Conservation (phyloP, 176 grass and related monocot genomes). For the maize (Zea mays) region DNA sequence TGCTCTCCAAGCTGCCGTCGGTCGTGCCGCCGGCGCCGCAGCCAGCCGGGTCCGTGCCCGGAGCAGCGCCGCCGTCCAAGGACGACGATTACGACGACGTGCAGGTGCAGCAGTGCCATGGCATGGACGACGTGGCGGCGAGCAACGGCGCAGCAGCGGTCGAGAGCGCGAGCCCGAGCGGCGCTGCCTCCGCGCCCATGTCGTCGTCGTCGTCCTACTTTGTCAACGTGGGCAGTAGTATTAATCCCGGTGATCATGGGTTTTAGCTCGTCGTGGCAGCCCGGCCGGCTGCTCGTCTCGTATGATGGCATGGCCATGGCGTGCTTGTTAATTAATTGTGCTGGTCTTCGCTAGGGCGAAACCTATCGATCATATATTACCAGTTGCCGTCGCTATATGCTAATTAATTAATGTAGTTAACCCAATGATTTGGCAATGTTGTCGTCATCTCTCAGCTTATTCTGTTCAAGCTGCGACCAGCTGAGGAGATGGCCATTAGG, state of each 20-base stretch:
- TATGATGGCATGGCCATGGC: background rate
- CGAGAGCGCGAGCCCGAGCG: conserved; percentile 39
- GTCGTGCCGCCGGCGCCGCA: conserved; percentile 42
- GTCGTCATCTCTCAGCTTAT: background rate
- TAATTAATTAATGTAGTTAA: conserved; percentile 11
- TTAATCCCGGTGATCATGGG: conserved; percentile 54
- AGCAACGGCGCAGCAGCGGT: conserved; percentile 22
- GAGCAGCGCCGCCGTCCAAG: conserved; percentile 6
- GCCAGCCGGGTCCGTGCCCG: background rate
- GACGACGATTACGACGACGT: conserved; percentile 52
- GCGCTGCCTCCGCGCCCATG: conserved; percentile 24
- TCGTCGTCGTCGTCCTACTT: conserved; percentile 49
- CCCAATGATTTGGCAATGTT: conserved; percentile 25
- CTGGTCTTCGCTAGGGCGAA: background rate
- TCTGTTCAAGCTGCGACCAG: background rate
- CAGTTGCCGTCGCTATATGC: background rate
- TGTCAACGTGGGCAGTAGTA: conserved; percentile 48
- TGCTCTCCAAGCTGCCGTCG: conserved; percentile 92
- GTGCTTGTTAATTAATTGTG: background rate
- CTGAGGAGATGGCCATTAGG: too few species aligned
- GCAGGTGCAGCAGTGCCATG: conserved; percentile 45
- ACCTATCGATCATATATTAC: conserved; percentile 19
- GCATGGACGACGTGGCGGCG: conserved; percentile 35
- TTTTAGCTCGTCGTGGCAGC: background rate
- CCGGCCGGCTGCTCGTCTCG: too few species aligned